phyloP scores from a whole-genome alignment of 1,284 basidiomycete species.

The Ustilago xerochloae region DNA sequence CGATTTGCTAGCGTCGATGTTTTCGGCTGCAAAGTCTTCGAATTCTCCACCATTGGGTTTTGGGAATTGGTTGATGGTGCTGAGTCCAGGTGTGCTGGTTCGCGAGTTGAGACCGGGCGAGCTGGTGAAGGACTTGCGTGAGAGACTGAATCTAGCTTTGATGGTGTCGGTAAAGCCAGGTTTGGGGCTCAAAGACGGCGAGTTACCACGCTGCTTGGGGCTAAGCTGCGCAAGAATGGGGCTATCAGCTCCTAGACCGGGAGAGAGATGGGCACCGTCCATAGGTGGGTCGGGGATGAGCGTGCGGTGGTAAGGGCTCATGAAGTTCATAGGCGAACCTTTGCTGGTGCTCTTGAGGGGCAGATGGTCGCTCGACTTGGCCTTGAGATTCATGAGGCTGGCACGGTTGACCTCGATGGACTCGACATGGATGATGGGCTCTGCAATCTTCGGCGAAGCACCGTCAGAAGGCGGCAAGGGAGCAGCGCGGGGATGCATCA shows the following conservation, averaged over 20 bases:
- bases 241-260: conserved; percentile 39
- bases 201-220: conserved; percentile 26
- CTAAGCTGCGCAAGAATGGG: conserved; percentile 44
- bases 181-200: conserved; percentile 33
- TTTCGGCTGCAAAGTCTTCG: neutral
- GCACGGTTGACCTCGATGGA: conserved; percentile 26
- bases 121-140: conserved; percentile 42
- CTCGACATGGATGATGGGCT: conserved; percentile 23
- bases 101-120: conserved; percentile 32
- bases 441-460: neutral
- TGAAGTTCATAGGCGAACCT: conserved; percentile 37
- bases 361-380: conserved; percentile 38
- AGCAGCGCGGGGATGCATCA: conserved; percentile 43
- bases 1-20: neutral
- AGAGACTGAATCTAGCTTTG: conserved; percentile 39
- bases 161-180: conserved; percentile 35
- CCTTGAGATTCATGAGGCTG: conserved; percentile 24
- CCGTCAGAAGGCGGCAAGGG: conserved; percentile 28
- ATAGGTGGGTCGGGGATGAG: conserved; percentile 41
- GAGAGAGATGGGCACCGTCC: conserved; percentile 30
- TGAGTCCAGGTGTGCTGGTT: conserved; percentile 31
- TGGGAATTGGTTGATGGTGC: conserved; percentile 34
- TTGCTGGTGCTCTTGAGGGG: conserved; percentile 18
- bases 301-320: conserved; percentile 41
- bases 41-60: conserved; percentile 18